Percentiles rank a stretch among this genome's conserved stretches.
Conservation (phyloP, 1,284 basidiomycete species). For the Puccinia horiana region DNA sequence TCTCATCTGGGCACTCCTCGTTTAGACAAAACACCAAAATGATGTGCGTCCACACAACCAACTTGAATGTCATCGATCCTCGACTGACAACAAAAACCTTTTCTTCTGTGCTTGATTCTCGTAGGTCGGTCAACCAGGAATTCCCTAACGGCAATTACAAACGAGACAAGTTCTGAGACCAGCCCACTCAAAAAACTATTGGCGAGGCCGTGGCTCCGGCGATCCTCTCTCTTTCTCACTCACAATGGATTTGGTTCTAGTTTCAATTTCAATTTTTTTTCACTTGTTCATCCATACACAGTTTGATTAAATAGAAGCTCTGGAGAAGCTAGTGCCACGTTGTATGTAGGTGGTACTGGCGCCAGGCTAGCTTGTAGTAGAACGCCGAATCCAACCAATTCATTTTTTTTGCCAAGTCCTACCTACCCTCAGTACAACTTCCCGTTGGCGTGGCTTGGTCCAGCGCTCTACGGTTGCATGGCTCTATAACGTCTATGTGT, state of each 20-base stretch:
- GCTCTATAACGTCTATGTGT: no score
- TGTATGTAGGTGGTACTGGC: not conserved
- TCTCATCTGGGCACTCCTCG: not conserved
- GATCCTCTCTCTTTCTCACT: not conserved
- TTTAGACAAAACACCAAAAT: slow-evolving; percentile 43
- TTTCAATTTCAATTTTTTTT: not conserved
- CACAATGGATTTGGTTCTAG: not conserved
- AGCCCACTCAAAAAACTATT: not conserved
- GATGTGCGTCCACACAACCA: slow-evolving; percentile 4
- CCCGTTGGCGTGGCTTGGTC: no score
- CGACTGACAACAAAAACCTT: no score
- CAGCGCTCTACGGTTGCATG: no score
- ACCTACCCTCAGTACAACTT: no score
- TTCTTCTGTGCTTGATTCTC: not conserved
- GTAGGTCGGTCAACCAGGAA: slow-evolving; percentile 39
- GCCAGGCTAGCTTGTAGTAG: not conserved
- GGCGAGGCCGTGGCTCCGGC: no score
- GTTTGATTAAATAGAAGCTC: slow-evolving; percentile 5
- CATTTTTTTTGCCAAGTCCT: not conserved
- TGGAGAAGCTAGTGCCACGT: not conserved
- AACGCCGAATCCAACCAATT: not conserved
- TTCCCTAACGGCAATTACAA: slow-evolving; percentile 44
- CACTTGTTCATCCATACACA: not conserved
- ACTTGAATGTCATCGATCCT: not conserved
- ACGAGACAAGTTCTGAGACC: slow-evolving; percentile 32